phyloP scores from a whole-genome alignment of 1,139 yeast species.

The Scheffersomyces titani region DNA sequence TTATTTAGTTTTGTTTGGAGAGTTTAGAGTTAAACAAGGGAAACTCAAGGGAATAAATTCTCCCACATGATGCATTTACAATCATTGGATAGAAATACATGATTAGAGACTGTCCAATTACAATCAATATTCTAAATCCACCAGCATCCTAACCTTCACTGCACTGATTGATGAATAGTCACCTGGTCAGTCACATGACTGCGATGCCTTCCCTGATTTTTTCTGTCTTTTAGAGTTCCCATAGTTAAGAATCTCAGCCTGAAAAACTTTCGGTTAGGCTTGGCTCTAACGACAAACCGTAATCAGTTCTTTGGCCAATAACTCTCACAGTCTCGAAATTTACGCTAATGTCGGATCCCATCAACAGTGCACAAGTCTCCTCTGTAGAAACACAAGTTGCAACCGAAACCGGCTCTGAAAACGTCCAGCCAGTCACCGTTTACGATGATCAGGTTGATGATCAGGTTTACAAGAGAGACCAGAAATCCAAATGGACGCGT shows the following conservation, averaged over 20 bases:
- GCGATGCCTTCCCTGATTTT: neutral
- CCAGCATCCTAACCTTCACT: neutral
- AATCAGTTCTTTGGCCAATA: neutral
- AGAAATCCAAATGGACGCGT: conserved; percentile 43
- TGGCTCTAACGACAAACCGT: neutral
- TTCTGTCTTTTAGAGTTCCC: neutral
- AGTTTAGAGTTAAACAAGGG: too few species aligned
- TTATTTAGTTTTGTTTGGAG: too few species aligned
- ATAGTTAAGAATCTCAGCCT: neutral
- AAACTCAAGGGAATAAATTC: too few species aligned
- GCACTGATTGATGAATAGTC: neutral
- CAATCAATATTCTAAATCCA: neutral
- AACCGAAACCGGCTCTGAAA: neutral
- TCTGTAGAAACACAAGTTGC: neutral
- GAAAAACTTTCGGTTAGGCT: neutral
- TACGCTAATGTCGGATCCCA: neutral
- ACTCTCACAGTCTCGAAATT: neutral
- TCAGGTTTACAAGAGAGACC: conserved; percentile 42
- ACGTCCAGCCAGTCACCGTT: neutral
- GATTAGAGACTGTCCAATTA: neutral
- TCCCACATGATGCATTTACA: too few species aligned
- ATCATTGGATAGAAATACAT: too few species aligned
- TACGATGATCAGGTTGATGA: conserved; percentile 17
- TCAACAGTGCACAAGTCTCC: neutral
- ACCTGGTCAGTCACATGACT: neutral